Evolutionary conservation across 176 grass and related monocot species (phyloP), one percentile per base, ranked within the genome.

Genomic region (Musa troglodytarum): DNA sequence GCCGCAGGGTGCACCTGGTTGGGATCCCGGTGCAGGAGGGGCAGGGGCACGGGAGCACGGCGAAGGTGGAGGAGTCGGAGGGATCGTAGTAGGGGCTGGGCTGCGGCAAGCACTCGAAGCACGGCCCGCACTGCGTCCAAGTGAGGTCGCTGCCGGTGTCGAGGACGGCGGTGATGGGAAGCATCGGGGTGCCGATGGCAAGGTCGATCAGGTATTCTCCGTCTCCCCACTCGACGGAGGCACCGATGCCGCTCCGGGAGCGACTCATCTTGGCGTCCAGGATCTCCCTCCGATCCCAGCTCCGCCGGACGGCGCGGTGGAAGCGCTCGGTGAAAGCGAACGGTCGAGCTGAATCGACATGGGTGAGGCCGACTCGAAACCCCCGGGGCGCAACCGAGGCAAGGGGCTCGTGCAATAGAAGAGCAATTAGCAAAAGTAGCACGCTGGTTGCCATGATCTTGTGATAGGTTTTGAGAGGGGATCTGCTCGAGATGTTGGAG

Each of bases 141-240:
- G 64, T 79, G 65, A 88, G 89, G 66, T 84, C 75, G 81, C 89
- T 92, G 24, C 89, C 86, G 17, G 83, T 86, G 71, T 84, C 83
- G 71, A 82, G 57, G 51, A 86, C 51, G 19, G 69, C 79, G 0
- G 64, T 53, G 79, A 86, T 81, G 24, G 49, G 56, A 15, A 86
- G 59, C 0, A 50, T 65, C 73, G 90, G 84, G 52, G 83, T 92
- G 57, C 90, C 90, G 1, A 92, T 59, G 4, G 84, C 78, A 28
- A 92, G 14, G 55, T 19, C 71, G 79, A 92, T 86, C 34, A 80
- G 61, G 81, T 89, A 92, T 14, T 78, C 28, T 1, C 71, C 81
- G 10, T 34, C 65, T 6, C 79, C 76, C 4, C 15, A 75, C 8
- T 56, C 22, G 54, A 84, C 9, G 26, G 19, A 50, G 50, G 77